phyloP scores from a whole-genome alignment of 768 basidiomycete species.

The Tulasnella calospora region DNA sequence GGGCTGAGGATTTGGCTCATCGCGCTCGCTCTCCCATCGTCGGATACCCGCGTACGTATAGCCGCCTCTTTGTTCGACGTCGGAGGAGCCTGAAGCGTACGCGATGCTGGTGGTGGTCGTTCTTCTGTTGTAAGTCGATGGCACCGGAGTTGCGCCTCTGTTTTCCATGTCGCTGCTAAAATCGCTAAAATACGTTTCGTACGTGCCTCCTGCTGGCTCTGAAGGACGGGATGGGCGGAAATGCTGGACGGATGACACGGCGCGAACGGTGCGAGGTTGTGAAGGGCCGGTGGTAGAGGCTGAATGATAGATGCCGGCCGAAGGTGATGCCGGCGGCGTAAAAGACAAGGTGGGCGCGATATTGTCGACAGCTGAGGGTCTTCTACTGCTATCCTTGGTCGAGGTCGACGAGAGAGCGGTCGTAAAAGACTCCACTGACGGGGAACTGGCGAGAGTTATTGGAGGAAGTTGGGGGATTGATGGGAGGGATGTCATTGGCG shows the following conservation, averaged over 20 bases:
- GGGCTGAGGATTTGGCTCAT: constrained; percentile 1
- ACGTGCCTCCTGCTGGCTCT: not conserved
- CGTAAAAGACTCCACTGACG: constrained; percentile 19
- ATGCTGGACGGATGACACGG: constrained; percentile 6
- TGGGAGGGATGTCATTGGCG: constrained; percentile 17
- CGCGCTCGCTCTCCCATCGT: constrained; percentile 23
- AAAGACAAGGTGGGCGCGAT: not conserved
- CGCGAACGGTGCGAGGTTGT: not conserved
- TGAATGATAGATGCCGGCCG: not conserved
- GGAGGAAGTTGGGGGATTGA: constrained; percentile 24
- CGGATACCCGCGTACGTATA: not conserved
- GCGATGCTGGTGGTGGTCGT: constrained; percentile 6
- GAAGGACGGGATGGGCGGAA: not conserved
- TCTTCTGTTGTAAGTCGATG: not conserved
- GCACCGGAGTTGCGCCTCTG: constrained; percentile 5
- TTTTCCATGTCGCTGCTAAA: constrained; percentile 13
- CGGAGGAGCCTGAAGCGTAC: not conserved
- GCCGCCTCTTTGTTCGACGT: constrained; percentile 12
- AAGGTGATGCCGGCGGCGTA: constrained; percentile 17
- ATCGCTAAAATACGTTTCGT: constrained; percentile 18
- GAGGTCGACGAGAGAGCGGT: constrained; percentile 18
- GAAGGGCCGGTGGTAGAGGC: not conserved
- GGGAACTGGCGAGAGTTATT: constrained; percentile 13
- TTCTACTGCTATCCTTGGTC: constrained; percentile 1
- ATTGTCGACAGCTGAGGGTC: not conserved